phyloP scores from a whole-genome alignment of 2,329 filamentous ascomycete genomes.

The Elsinoe australis region DNA sequence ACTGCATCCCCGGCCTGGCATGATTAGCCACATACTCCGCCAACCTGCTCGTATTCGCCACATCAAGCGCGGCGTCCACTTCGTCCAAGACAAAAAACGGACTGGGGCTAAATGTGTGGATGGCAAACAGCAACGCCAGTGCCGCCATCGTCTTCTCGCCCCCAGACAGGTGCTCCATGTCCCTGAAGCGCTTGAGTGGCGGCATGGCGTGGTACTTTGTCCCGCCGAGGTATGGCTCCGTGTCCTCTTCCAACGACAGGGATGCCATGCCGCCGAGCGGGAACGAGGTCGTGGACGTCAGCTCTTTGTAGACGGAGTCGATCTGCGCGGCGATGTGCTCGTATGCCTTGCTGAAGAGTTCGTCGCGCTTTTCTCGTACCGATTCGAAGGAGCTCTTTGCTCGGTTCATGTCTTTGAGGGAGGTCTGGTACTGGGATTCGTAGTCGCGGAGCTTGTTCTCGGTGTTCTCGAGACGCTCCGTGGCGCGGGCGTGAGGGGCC shows the following conservation, averaged over 20 bases:
- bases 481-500: slow-evolving; percentile 92
- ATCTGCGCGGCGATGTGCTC: slow-evolving; percentile 93
- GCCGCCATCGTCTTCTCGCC: slow-evolving; percentile 99
- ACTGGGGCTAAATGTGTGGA: slow-evolving; percentile 89
- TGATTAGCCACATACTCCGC: slow-evolving; percentile 94
- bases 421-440: slow-evolving; percentile 68
- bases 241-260: slow-evolving; percentile 91
- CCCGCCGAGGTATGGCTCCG: slow-evolving; percentile 88
- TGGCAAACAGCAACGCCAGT: slow-evolving; percentile 88
- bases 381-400: slow-evolving; percentile 78
- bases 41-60: slow-evolving; percentile 92
- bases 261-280: slow-evolving; percentile 84
- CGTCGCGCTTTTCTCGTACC: slow-evolving; percentile 72
- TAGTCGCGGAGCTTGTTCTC: slow-evolving; percentile 81
- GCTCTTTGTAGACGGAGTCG: slow-evolving; percentile 84
- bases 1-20: slow-evolving; percentile 94
- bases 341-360: slow-evolving; percentile 93
- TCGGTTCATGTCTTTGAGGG: slow-evolving; percentile 43
- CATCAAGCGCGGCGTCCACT: slow-evolving; percentile 95
- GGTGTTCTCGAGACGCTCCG: slow-evolving; percentile 80
- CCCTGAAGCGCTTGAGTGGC: slow-evolving; percentile 92
- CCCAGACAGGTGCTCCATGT: slow-evolving; percentile 97
- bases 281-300: slow-evolving; percentile 84
- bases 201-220: slow-evolving; percentile 99
- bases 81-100: slow-evolving; percentile 98